Conservation (phyloP, 441 rosid species). For the Adansonia madagascariensis region DNA sequence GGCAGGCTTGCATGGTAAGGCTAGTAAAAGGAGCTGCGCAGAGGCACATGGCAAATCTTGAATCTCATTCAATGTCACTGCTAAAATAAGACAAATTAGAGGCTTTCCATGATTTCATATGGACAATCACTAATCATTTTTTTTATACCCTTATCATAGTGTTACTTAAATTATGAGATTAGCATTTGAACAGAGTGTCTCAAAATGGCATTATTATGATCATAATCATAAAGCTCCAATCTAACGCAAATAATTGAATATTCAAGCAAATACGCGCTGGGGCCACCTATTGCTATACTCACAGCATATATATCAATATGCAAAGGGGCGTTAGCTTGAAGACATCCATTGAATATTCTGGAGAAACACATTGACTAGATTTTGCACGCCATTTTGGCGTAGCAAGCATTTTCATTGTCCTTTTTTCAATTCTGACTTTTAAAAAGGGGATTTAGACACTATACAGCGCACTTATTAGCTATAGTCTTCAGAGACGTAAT, state of each 20-base stretch:
- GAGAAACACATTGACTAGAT: no score
- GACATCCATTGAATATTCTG: no score
- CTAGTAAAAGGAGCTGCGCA: not conserved
- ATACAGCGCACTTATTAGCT: not conserved
- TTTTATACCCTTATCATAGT: not conserved
- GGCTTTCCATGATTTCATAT: not conserved
- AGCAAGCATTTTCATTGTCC: no score
- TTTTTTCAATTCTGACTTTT: no score
- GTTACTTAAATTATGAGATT: not conserved
- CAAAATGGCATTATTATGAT: not conserved
- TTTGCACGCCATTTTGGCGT: no score
- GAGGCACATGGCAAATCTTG: conserved; percentile 20
- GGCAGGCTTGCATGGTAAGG: not conserved
- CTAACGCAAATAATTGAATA: not conserved
- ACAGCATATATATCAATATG: not conserved
- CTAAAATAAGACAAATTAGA: not conserved
- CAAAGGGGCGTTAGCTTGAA: not conserved
- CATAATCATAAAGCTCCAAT: not conserved
- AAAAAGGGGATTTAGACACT: no score
- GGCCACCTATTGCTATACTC: not conserved
- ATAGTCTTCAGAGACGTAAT: not conserved
- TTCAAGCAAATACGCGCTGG: not conserved
- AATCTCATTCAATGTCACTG: conserved; percentile 25
- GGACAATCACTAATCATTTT: not conserved
- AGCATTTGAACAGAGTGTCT: not conserved